Base-by-base conservation (phyloP, 2,329 filamentous ascomycete genomes). In the Colletotrichum spinosum region DNA sequence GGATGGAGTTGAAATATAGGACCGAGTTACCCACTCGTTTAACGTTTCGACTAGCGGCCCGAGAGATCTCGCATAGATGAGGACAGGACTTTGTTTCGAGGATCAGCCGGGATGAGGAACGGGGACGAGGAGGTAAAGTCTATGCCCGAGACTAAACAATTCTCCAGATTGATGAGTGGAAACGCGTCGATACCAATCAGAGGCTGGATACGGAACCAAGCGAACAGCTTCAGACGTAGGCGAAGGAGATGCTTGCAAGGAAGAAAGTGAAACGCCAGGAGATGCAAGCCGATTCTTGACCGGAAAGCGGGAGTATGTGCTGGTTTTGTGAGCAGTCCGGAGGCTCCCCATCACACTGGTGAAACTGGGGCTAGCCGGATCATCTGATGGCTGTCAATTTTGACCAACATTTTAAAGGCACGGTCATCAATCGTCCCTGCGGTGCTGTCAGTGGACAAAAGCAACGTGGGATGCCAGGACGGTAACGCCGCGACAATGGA, bases 361-460 rank as follows among this genome's bases (percentile, higher is more conserved):
- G 60, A 67, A 59, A 67, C 60, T 65, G 49, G 64, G 60, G 60
- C 63, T 65, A 67, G 51, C 60, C 60, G 33, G 64, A 65, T 67
- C 64, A 67, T 59, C 49, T 65, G 60, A 65, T 57, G 60, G 64
- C 50, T 65, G 49, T 65, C 60, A 65, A 42, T 49, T 34, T 53
- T 44, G 54, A 45, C 55, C 57, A 52, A 56, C 42, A 52, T 58
- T 25, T 25, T 39, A 38, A 60, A 66, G 53, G 56, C 42, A 57
- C 53, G 52, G 52, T 45, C 60, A 65, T 67, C 55, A 52, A 56
- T 42, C 46, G 62, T 67, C 52, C 45, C 65, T 61, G 55, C 51
- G 65, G 48, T 57, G 55, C 54, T 57, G 38, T 66, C 50, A 56
- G 62, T 60, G 65, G 37, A 17, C 53, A 63, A 66, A 66, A 66